Evolutionary conservation across 176 grass and related monocot genomes (phyloP), one percentile per base, ranked within the genome.

Genomic region (Phoenix roebelenii): DNA sequence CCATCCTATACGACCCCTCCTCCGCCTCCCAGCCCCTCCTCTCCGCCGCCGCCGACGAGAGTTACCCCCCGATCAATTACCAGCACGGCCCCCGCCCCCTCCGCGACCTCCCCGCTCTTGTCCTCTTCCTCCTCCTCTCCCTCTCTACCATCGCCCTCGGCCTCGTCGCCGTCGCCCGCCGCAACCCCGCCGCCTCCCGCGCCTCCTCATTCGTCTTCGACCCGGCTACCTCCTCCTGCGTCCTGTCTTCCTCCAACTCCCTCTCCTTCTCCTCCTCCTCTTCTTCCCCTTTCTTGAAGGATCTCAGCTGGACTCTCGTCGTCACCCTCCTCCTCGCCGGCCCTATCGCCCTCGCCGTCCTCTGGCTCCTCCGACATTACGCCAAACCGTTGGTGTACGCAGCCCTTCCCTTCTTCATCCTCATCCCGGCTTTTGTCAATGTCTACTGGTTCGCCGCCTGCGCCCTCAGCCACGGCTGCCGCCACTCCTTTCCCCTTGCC

Each of bases 371-470:
- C 14, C 65, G 32, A 18, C 63, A 29, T 25, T 83, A 58, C 39
- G 57, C 80, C 57, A 73, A 77, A 39, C 74, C 73, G 30, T 49
- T 83, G n/a, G 56, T 83, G 18, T 83, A 83, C 57, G 48, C 69
- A 0, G 44, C 50, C 20, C 55, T 83, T 22, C 80, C 80, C 52
- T 83, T 83, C 68, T 83, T 83, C 57, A 57, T 83, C 63, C 32
- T 83, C 63, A 83, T 57, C 23, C 80, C 74, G 5, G 58, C 68
- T 25, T 73, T 77, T 39, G 63, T 83, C 64, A 83, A 83, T 24
- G 50, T 52, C 23, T 83, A 69, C 35, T 83, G 80, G 80, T 83
- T 83, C 32, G 74, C 51, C 26, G 69, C 74, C 2, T 83, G 80
- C 63, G 9, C 58, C 6, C 20, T 77, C 16, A 51, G 57, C 22